Conservation (phyloP, 768 basidiomycete genomes). For the Leucocoprinus leucothites region DNA sequence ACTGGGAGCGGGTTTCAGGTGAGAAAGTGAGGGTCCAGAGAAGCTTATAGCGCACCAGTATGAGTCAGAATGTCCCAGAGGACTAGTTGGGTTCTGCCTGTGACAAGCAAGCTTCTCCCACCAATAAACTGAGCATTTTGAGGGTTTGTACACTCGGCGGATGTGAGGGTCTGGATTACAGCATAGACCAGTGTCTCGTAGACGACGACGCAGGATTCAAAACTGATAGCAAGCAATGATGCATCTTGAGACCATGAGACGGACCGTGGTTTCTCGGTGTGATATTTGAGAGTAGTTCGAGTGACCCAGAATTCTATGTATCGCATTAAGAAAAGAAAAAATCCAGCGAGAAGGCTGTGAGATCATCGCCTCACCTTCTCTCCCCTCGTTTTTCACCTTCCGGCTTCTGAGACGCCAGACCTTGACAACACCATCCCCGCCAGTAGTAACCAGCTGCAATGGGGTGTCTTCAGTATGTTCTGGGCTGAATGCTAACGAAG, state of each 20-base stretch:
- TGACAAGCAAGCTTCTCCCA: constrained; percentile 60
- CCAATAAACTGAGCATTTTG: constrained; percentile 66
- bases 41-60: constrained; percentile 43
- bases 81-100: constrained; percentile 45
- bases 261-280: constrained; percentile 60
- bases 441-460: constrained; percentile 65
- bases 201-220: constrained; percentile 64
- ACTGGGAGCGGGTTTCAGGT: constrained; percentile 36
- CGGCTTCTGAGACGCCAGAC: constrained; percentile 66
- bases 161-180: constrained; percentile 56
- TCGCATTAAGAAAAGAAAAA: constrained; percentile 6
- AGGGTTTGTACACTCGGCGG: constrained; percentile 47
- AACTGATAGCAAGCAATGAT: constrained; percentile 76
- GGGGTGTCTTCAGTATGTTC: constrained; percentile 23
- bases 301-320: constrained; percentile 72
- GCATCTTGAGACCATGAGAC: constrained; percentile 83
- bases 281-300: constrained; percentile 69
- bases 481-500: constrained; percentile 70
- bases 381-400: constrained; percentile 17
- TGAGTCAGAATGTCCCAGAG: constrained; percentile 73
- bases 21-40: neutral
- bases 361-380: constrained; percentile 43
- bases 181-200: constrained; percentile 68
- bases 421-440: constrained; percentile 74
- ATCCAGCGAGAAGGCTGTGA: constrained; percentile 27